These are phyloP conservation scores for Arxiozyma slooffiae DNA, from an alignment of 1,139 yeast species.

Conservation along the genomic window DNA sequence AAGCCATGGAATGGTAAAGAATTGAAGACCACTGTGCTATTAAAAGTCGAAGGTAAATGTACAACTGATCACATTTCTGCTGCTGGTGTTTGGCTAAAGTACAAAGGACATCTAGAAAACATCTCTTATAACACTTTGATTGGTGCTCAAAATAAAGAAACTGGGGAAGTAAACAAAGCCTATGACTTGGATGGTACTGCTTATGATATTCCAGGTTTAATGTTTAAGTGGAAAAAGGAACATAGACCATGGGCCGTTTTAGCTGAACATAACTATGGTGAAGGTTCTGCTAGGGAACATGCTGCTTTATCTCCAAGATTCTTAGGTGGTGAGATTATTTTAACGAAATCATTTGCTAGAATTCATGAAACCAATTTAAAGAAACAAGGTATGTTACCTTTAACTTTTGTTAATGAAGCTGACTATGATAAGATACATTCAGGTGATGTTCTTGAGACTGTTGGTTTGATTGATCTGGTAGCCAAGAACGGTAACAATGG, in stretches of 20 bases:
- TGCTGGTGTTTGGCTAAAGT: conserved; percentile 98
- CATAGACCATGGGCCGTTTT: conserved; percentile 84
- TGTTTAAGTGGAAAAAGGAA: conserved; percentile 90
- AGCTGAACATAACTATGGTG: conserved; percentile 97
- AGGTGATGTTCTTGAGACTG: conserved; percentile 71
- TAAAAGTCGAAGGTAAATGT: conserved; percentile 95
- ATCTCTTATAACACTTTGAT: conserved; percentile 90
- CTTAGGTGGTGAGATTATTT: conserved; percentile 78
- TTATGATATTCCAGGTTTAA: conserved; percentile 84
- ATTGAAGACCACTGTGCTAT: conserved; percentile 58
- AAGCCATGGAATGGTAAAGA: conserved; percentile 79
- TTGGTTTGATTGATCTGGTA: conserved; percentile 69
- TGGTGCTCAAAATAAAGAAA: conserved; percentile 94
- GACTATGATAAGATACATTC: conserved; percentile 76
- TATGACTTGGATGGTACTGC: conserved; percentile 75
- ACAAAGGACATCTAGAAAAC: conserved; percentile 94
- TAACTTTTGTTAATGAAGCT: conserved; percentile 77
- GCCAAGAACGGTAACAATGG: conserved; percentile 80
- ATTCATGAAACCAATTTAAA: conserved; percentile 85
- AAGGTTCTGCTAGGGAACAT: conserved; percentile 98
- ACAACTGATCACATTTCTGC: conserved; percentile 98
- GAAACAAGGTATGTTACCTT: conserved; percentile 93
- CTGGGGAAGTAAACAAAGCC: conserved; percentile 89
- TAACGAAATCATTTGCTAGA: conserved; percentile 94
- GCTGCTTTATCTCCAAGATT: conserved; percentile 95